Percentiles rank a stretch among this genome's conserved stretches.
These are phyloP conservation scores for Alternaria dauci DNA, from an alignment of 2,329 filamentous ascomycete species.

Conservation along the genomic window DNA sequence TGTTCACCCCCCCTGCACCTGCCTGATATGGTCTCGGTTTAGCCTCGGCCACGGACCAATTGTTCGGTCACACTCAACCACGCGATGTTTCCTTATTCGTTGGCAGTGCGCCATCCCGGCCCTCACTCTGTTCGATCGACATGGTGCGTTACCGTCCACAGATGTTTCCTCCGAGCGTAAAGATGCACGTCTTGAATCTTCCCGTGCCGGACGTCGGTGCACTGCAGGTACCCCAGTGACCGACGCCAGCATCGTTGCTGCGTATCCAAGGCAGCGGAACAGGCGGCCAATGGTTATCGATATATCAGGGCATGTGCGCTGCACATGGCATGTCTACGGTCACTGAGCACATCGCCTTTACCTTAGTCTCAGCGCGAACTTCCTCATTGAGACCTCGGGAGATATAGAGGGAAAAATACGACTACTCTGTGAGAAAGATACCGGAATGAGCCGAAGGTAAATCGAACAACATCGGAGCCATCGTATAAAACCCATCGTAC, in stretches of 20 bases:
- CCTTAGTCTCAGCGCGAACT: conserved; percentile 9
- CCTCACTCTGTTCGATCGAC: conserved; percentile 14
- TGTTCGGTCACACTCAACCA: conserved; percentile 16
- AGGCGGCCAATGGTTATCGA: conserved; percentile 13
- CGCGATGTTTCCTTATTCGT: conserved; percentile 15
- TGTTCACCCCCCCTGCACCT: conserved; percentile 22
- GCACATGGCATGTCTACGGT: not conserved
- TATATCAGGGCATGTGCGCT: conserved; percentile 16
- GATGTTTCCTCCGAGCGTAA: conserved; percentile 14
- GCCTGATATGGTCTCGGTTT: conserved; percentile 26
- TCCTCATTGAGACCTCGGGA: conserved; percentile 3
- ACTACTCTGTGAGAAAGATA: not conserved
- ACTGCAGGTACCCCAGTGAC: conserved; percentile 11
- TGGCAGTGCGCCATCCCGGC: not conserved
- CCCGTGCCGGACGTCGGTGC: conserved; percentile 1
- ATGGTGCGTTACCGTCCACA: conserved; percentile 4
- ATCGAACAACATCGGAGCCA: not conserved
- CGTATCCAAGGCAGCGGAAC: not conserved
- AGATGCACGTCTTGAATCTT: conserved; percentile 7
- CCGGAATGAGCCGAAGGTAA: not conserved
- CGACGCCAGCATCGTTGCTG: conserved; percentile 4
- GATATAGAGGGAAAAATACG: not conserved
- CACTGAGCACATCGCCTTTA: not conserved
- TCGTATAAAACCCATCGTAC: conserved; percentile 6
- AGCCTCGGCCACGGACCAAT: conserved; percentile 23